Base-by-base conservation (phyloP, 2,329 filamentous ascomycete species). In the Elsinoe fawcettii region DNA sequence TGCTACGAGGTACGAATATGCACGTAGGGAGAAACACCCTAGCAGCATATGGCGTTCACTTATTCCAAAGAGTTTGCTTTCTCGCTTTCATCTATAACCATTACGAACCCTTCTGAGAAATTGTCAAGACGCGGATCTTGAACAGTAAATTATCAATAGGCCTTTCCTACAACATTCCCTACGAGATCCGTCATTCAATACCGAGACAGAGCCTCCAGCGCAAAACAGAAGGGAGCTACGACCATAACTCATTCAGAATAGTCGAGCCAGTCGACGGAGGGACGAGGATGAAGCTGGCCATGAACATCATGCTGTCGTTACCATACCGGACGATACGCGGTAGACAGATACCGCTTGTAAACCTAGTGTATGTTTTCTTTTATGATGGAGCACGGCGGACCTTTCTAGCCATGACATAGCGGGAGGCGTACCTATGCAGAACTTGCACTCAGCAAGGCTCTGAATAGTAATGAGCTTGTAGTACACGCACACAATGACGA, bases 201-300 rank as follows among this genome's bases (percentile, higher is more conserved):
- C 16, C n/a, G 25, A 53, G 49, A 53, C 49, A 53, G 49, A 53
- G 49, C 32, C 49, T 53, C 49, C 49, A 37, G 32, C 30, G 22
- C 49, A 22, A 37, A 8, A 46, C 49, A 39, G 49, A 53, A 53
- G 25, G 49, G 49, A 53, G 49, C 49, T 53, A 53, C 32, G 49
- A 51, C 25, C 22, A 51, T 14, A 30, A 39, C 22, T 27, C 6
- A 25, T 23, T 23, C 30, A 36, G 34, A 8, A 25, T 12, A 39
- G 30, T 25, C 49, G 49, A 36, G 49, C 49, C 49, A 53, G 49
- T 53, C 49, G 49, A 53, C 34, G 32, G 49, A 37, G 30, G 18
- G 25, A n/a, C n/a, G 32, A 18, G n/a, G 32, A 30, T 16, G 20
- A 53, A 20, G 18, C 14, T 36, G 30, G 34, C 18, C 32, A 53